A percentile compares a stretch with the other conserved stretches of the same genome.
Conservation (phyloP, 78 protist genomes). For the Trichosphaerium sp. region DNA sequence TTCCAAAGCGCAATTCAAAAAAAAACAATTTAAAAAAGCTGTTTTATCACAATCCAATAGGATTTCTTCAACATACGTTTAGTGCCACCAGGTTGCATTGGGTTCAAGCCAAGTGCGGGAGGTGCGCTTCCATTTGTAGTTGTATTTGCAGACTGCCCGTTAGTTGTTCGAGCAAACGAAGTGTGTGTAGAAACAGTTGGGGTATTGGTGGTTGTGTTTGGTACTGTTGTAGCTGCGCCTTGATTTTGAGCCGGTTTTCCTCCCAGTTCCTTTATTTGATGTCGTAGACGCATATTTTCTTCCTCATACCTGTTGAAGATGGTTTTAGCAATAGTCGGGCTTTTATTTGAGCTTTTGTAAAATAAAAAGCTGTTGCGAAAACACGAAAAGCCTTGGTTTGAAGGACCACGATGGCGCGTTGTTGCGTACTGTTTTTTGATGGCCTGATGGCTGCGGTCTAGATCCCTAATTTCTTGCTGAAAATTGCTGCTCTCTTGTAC, state of each 20-base stretch:
- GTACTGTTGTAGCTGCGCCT: neutral
- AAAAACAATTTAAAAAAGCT: neutral
- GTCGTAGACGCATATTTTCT: constrained; percentile 20
- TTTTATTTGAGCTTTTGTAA: neutral
- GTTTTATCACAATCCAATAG: neutral
- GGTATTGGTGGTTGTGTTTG: neutral
- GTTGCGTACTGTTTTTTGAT: constrained; percentile 14
- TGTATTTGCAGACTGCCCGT: neutral
- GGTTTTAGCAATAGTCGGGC: neutral
- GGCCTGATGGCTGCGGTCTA: constrained; percentile 17
- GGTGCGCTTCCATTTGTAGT: neutral
- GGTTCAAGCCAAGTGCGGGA: neutral
- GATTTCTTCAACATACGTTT: neutral
- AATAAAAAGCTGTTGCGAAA: neutral
- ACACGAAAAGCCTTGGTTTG: too few relatives aligned
- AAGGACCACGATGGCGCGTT: too few relatives aligned
- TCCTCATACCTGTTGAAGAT: constrained; percentile 25
- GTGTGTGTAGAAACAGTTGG: too few relatives aligned
- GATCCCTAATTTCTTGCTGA: constrained; percentile 28
- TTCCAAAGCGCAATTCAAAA: too few relatives aligned
- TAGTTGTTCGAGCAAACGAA: too few relatives aligned
- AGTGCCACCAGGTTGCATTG: constrained; percentile 4
- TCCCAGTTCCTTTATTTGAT: constrained; percentile 6
- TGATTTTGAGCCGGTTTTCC: neutral
- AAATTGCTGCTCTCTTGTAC: constrained; percentile 11